Evolutionary conservation across 2,329 filamentous ascomycete genomes (phyloP), one percentile per base, ranked within the genome.

Genomic region (Colletotrichum cereale): DNA sequence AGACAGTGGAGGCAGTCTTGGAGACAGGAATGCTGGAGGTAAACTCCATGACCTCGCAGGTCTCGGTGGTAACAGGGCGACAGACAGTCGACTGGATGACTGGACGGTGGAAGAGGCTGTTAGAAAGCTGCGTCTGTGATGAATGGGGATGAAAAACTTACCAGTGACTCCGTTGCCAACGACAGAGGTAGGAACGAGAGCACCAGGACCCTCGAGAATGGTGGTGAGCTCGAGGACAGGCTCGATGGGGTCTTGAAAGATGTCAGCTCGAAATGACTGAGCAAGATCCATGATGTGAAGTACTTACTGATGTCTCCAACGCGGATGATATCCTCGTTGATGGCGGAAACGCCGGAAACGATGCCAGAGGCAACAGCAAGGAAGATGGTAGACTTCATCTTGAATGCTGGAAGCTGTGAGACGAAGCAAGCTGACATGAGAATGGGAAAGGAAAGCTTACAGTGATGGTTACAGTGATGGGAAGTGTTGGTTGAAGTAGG

Each of bases 201-300:
- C 24, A 5, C 60, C 44, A 14, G 47, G 60, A 2, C 44, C 60
- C 0, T 62, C 47, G 1, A 26, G 12, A 14, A 62, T 8, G 5
- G 60, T 62, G 4, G 44, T 52, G 5, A 62, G 60, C 60, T 57
- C 55, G 14, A 40, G 55, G 11, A 38, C 21, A 3, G 55, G 55
- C 34, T 38, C 55, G n/a, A 16, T 14, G 14, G n/a, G 8, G 7
- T 57, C 55, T 57, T 1, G 7, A 29, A 16, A 11, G 26, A 3
- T 18, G n/a, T 57, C 16, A 57, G 36, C 34, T 38, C 21, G 18
- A 11, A 14, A 10, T 0, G 31, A 38, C 16, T 2, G 12, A 2
- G 14, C 12, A 7, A 40, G 16, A 40, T n/a, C 14, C 34, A 14
- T 14, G 12, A 7, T 29, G n/a, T 1, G 3, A n/a, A 40, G 2